A percentile compares a stretch with the other conserved stretches of the same genome.
phyloP scores from a whole-genome alignment of 2,329 filamentous ascomycete species.

The Aschersonia sp. region DNA sequence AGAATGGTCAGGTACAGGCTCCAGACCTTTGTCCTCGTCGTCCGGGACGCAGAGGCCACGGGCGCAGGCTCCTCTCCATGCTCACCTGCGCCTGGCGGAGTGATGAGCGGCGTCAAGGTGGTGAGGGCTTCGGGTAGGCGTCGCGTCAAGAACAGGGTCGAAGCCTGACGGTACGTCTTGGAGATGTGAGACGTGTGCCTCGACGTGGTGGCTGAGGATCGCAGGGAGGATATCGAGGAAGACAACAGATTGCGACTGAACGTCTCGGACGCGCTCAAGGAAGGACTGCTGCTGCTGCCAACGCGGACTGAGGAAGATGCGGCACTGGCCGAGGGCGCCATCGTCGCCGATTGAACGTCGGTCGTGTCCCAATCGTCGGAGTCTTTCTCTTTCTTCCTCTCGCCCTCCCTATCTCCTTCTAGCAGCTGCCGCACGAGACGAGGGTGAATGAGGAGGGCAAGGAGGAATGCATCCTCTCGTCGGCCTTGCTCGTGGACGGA shows the following conservation, averaged over 20 bases:
- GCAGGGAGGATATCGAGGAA: conserved; percentile 55
- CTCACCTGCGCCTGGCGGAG: conserved; percentile 33
- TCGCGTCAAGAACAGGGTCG: conserved; percentile 86
- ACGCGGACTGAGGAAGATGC: neutral
- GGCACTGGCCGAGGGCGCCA: neutral
- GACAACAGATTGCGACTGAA: conserved; percentile 39
- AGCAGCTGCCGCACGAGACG: neutral
- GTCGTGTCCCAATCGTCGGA: neutral
- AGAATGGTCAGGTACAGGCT: conserved; percentile 89
- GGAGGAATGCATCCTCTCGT: neutral
- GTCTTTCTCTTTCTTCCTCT: no score
- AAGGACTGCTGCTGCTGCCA: conserved; percentile 21
- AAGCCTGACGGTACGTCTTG: conserved; percentile 86
- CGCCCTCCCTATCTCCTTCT: neutral
- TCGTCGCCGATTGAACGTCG: neutral
- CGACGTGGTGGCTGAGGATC: conserved; percentile 43
- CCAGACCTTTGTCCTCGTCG: conserved; percentile 89
- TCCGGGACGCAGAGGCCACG: conserved; percentile 64
- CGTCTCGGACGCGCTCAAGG: conserved; percentile 22
- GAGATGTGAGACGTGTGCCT: conserved; percentile 63
- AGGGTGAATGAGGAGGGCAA: neutral
- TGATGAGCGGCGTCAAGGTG: conserved; percentile 71
- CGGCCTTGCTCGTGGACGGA: neutral
- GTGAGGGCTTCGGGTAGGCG: conserved; percentile 80
- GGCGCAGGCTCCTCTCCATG: conserved; percentile 50